Base-by-base conservation (phyloP, 2,329 filamentous ascomycete genomes). In the Thelonectria blattea region DNA sequence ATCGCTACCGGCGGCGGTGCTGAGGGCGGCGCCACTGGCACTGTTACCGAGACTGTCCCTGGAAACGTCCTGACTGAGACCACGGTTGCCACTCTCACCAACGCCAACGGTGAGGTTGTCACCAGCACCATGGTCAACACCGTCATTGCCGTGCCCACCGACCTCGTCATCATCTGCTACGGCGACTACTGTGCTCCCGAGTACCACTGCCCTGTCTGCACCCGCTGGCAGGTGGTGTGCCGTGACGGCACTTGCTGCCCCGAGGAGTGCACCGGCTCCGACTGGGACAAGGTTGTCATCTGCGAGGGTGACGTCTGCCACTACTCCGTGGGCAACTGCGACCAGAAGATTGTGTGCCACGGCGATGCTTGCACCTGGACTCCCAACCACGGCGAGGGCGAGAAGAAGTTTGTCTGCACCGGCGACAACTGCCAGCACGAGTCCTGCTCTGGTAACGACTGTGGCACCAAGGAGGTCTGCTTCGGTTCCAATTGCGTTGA, bases 401-500 rank as follows among this genome's bases (percentile, higher is more conserved):
- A 65, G 53, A 70, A 70, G 60, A 76, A 76, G 71, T 62, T 76
- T 52, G 65, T 72, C 67, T 78, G 74, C 73, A 67, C 67, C 61
- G 68, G 71, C 47, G 67, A 64, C 56, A 64, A 72, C 56, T 78
- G 75, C 67, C 58, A 60, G 17, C 55, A 67, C 24, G 71, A 70
- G 64, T 62, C 69, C 52, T 72, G 71, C 68, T 58, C 65, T 49
- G 64, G 65, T 34, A 64, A 74, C 5, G 68, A 71, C 53, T 75
- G 73, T 67, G 61, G 69, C 56, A 56, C 66, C 53, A 73, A 73
- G 68, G 74, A 76, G 62, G 65, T 73, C 67, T 78, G 76, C 70
- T 64, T 68, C 30, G 68, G 68, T 45, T 55, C 71, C 10, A 61
- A 73, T 22, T 76, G 70, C 69, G 64, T 64, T 30, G 69, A 71